Evolutionary conservation across 2,329 filamentous ascomycete genomes (phyloP).

Genomic region (Lachnellula willkommii): DNA sequence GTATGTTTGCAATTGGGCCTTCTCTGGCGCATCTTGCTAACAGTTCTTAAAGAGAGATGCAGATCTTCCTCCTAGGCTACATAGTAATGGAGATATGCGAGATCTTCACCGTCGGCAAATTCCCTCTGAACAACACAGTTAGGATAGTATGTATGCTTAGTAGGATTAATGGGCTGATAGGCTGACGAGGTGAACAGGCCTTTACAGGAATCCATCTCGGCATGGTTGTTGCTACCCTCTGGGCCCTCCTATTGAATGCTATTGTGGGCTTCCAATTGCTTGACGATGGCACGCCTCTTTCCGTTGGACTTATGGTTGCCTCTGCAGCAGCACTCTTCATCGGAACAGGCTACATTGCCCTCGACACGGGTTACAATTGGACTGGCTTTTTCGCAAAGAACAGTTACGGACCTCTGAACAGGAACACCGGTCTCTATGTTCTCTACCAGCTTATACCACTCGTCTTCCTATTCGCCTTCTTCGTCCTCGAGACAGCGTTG

Average conservation of each 20-base stretch:
- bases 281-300: constrained; percentile 86
- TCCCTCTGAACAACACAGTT: constrained; percentile 66
- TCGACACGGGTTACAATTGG: constrained; percentile 87
- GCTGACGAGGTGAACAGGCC: constrained; percentile 45
- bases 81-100: constrained; percentile 88
- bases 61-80: constrained; percentile 83
- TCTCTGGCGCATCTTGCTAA: constrained; percentile 2
- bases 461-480: constrained; percentile 83
- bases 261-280: constrained; percentile 88
- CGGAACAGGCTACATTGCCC: constrained; percentile 89
- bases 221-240: constrained; percentile 79
- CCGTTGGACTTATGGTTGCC: constrained; percentile 65
- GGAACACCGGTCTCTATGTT: constrained; percentile 83
- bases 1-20: constrained; percentile 41
- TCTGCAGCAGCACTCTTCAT: constrained; percentile 73
- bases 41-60: constrained; percentile 71
- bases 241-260: constrained; percentile 88
- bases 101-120: constrained; percentile 90
- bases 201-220: constrained; percentile 90
- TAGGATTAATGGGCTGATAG: background rate
- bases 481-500: constrained; percentile 74
- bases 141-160: constrained; percentile 56
- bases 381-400: constrained; percentile 66
- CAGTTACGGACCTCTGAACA: constrained; percentile 55
- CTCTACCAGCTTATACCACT: constrained; percentile 87